Evolutionary conservation across 257 asterid genomes (phyloP).

Genomic region (Petrea volubilis): DNA sequence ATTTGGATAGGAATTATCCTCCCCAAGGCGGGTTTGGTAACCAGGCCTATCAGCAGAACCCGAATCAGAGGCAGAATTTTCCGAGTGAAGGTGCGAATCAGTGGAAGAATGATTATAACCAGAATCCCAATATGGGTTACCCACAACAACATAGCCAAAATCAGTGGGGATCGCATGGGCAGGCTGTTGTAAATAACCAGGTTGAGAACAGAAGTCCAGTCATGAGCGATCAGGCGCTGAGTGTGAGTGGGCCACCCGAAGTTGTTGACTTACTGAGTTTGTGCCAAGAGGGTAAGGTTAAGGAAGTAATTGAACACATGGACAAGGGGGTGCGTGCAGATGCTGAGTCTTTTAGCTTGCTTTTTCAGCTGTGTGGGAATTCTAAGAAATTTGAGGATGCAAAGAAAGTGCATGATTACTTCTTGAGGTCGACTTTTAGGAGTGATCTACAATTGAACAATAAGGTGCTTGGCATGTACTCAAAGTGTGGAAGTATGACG

Average conservation of each 20-base stretch:
- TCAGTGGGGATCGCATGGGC: conserved; percentile 32
- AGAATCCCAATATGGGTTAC: conserved; percentile 19
- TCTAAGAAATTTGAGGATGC: conserved; percentile 86
- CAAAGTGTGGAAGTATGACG: conserved; percentile 83
- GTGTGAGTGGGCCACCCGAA: conserved; percentile 22
- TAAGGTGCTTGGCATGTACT: conserved; percentile 78
- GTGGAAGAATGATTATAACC: conserved; percentile 29
- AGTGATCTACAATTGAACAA: conserved; percentile 62
- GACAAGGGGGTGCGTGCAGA: conserved; percentile 70
- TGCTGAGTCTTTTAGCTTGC: conserved; percentile 67
- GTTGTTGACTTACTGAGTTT: conserved; percentile 53
- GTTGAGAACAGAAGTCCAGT: conserved; percentile 42
- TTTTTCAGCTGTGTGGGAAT: conserved; percentile 66
- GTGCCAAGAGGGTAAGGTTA: conserved; percentile 74
- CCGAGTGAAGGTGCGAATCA: conserved; percentile 36
- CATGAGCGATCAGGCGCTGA: conserved; percentile 26
- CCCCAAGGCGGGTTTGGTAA: conserved; percentile 51
- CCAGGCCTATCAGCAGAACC: conserved; percentile 36
- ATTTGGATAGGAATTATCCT: conserved; percentile 36
- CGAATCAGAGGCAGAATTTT: conserved; percentile 31
- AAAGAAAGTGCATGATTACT: conserved; percentile 84
- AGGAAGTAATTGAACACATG: conserved; percentile 79
- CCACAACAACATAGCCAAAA: conserved; percentile 26
- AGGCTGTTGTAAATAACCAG: conserved; percentile 33
- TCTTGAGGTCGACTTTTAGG: conserved; percentile 74